Conservation (phyloP, 192 early-diverging fungal genomes). For the Backusella parvicylindrica region DNA sequence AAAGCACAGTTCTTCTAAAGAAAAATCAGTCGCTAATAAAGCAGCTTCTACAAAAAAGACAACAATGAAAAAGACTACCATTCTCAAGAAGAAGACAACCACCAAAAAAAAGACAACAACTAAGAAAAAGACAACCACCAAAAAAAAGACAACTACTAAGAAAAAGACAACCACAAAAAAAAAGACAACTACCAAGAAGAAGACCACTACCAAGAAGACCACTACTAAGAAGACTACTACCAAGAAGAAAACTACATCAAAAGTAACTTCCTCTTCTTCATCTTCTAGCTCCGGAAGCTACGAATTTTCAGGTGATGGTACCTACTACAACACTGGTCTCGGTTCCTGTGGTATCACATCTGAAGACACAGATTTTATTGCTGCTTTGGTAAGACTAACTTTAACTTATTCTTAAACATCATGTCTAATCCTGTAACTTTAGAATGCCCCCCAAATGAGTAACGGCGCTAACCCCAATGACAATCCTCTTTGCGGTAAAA, state of each 20-base stretch:
- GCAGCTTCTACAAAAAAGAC: neutral
- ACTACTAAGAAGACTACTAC: neutral
- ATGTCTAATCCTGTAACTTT: neutral
- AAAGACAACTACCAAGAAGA: neutral
- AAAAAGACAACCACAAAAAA: neutral
- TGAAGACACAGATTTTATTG: slow-evolving; percentile 42
- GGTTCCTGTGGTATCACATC: slow-evolving; percentile 49
- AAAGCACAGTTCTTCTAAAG: neutral
- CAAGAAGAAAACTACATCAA: neutral
- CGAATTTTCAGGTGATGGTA: slow-evolving; percentile 44
- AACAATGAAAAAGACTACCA: neutral
- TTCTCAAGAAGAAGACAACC: neutral
- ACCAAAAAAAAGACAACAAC: neutral
- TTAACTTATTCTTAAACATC: neutral
- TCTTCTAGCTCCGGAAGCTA: neutral
- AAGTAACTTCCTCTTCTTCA: neutral
- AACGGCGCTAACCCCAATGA: slow-evolving; percentile 42
- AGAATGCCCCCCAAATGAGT: slow-evolving; percentile 50
- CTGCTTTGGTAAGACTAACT: slow-evolving; percentile 33
- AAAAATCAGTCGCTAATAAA: neutral
- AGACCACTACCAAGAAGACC: slow-evolving; percentile 5
- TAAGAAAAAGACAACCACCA: neutral
- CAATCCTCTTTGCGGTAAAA: slow-evolving; percentile 45
- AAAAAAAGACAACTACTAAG: neutral
- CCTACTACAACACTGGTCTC: slow-evolving; percentile 44